Evolutionary conservation across 169 alveolate genomes (phyloP).

Genomic region (Eimeria acervulina): DNA sequence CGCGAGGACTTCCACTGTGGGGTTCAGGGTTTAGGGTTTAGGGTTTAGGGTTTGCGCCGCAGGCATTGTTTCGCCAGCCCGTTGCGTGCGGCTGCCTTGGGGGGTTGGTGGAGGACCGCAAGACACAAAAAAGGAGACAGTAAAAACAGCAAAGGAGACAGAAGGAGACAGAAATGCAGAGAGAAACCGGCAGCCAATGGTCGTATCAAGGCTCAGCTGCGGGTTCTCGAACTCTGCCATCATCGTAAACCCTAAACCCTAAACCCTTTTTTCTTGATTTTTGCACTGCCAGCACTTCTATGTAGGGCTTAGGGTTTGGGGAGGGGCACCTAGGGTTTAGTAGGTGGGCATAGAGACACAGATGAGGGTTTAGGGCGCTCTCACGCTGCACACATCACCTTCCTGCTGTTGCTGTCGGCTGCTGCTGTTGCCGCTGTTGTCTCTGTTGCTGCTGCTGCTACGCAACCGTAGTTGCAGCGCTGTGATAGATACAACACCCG

Average conservation of each 20-base stretch:
- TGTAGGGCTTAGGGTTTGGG: not conserved
- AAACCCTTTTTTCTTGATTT: not conserved
- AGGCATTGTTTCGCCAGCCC: slow-evolving; percentile 33
- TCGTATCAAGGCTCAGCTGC: not conserved
- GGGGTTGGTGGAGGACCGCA: not conserved
- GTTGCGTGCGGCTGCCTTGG: slow-evolving; percentile 44
- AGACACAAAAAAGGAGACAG: not conserved
- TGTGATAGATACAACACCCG: too few relatives aligned
- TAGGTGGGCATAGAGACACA: not conserved
- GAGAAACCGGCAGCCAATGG: not conserved
- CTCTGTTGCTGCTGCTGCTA: not conserved
- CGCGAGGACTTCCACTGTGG: not conserved
- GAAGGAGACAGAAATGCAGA: not conserved
- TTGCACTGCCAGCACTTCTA: too few relatives aligned
- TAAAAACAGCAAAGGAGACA: not conserved
- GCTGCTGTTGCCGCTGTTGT: not conserved
- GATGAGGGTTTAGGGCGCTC: not conserved
- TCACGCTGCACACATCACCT: not conserved
- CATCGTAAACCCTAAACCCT: not conserved
- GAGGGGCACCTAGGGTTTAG: not conserved
- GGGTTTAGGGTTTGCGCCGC: not conserved
- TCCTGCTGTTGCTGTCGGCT: not conserved
- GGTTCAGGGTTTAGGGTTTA: slow-evolving; percentile 2
- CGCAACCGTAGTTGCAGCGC: too few relatives aligned
- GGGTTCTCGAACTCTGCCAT: slow-evolving; percentile 8